Conservation (phyloP, 805 yeast species). For the Lachancea nothofagi region DNA sequence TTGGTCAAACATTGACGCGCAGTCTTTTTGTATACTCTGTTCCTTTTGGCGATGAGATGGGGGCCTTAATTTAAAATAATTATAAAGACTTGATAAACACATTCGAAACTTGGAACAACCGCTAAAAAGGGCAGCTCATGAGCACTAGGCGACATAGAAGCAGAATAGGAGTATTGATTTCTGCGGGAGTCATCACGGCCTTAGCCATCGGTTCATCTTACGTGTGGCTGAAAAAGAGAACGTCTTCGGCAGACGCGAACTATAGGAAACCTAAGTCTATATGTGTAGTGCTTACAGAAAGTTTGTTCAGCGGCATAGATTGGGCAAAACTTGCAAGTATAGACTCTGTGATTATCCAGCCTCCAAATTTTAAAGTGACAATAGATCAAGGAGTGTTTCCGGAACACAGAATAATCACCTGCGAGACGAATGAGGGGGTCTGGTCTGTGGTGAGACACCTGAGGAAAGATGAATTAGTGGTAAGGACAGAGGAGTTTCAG, state of each 20-base stretch:
- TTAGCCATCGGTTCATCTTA: not conserved
- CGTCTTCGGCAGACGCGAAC: not conserved
- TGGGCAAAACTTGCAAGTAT: conserved; percentile 16
- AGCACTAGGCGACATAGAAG: not conserved
- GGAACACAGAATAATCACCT: conserved; percentile 37
- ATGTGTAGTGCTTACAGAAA: conserved; percentile 20
- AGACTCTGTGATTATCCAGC: conserved; percentile 34
- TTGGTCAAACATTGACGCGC: conserved; percentile 7
- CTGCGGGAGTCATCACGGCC: conserved; percentile 2
- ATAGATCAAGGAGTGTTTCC: conserved; percentile 12
- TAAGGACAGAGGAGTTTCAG: conserved; percentile 25
- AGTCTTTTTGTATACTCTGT: too few species aligned
- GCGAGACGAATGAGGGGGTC: conserved; percentile 45
- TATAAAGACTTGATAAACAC: too few species aligned
- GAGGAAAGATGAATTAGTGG: conserved; percentile 33
- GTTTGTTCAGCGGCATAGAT: conserved; percentile 12
- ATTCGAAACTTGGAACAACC: too few species aligned
- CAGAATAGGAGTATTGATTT: not conserved
- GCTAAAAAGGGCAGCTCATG: too few species aligned
- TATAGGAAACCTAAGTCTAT: conserved; percentile 10
- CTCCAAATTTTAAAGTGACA: conserved; percentile 23
- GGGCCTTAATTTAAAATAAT: too few species aligned
- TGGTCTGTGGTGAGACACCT: conserved; percentile 54
- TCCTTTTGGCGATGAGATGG: too few species aligned
- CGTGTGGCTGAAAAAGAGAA: not conserved